Conservation (phyloP, 139 green algal species). For the Gonium pectorale region DNA sequence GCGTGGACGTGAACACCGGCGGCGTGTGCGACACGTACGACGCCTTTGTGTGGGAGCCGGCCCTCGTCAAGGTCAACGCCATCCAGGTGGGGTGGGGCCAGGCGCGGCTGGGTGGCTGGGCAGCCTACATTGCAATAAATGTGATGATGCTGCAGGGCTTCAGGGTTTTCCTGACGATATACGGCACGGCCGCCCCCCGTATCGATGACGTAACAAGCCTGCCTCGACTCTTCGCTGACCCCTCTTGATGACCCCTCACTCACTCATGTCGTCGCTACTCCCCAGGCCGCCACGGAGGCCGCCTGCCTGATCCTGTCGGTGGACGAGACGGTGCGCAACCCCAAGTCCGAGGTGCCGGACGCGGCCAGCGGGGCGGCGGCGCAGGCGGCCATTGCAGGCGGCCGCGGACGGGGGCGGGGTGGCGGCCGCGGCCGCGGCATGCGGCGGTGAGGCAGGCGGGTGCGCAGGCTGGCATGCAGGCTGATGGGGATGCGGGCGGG, state of each 20-base stretch:
- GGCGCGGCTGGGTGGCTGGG: too few species aligned
- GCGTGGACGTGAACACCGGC: slow-evolving; percentile 96
- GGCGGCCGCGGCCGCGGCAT: slow-evolving; percentile 32
- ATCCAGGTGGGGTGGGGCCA: slow-evolving; percentile 70
- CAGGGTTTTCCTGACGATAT: too few species aligned
- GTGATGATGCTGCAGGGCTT: too few species aligned
- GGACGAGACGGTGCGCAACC: slow-evolving; percentile 98
- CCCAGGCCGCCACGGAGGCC: slow-evolving; percentile 89
- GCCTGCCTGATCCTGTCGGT: slow-evolving; percentile 96
- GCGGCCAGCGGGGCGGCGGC: slow-evolving; percentile 50
- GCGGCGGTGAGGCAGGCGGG: slow-evolving; percentile 38
- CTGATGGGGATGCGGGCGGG: too few species aligned
- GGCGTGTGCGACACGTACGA: slow-evolving; percentile 95
- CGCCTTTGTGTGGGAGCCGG: slow-evolving; percentile 97
- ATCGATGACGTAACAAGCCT: too few species aligned
- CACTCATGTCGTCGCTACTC: too few species aligned
- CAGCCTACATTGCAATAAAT: too few species aligned
- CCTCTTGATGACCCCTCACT: too few species aligned
- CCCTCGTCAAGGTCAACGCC: slow-evolving; percentile 96
- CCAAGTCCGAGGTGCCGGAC: slow-evolving; percentile 76
- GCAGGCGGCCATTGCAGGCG: slow-evolving; percentile 48
- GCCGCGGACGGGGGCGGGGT: slow-evolving; percentile 21
- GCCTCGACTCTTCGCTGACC: too few species aligned
- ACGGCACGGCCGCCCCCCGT: too few species aligned
- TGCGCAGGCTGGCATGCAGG: too few species aligned